phyloP scores from a whole-genome alignment of 805 yeast genomes.

The Wickerhamiella galacta region DNA sequence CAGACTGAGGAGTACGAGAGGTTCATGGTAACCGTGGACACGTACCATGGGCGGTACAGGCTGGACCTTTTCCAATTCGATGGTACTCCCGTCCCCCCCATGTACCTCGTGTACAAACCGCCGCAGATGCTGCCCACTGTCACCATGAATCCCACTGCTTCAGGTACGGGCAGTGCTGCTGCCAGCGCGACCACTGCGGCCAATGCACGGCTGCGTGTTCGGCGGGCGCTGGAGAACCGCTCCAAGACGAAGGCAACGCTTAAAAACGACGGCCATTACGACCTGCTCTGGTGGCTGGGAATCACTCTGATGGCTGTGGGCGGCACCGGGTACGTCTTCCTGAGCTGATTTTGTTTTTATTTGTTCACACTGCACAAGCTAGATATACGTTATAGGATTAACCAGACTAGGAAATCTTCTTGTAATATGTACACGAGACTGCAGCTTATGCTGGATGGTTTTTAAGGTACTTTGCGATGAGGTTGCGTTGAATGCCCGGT shows the following conservation, averaged over 20 bases:
- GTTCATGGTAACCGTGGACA: conserved; percentile 46
- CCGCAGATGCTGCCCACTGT: conserved; percentile 91
- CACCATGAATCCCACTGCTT: conserved; percentile 72
- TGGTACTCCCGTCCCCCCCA: conserved; percentile 69
- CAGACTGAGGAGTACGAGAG: conserved; percentile 45
- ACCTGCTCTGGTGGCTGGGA: conserved; percentile 26
- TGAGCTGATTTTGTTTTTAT: conserved; percentile 1
- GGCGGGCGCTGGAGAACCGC: conserved; percentile 65
- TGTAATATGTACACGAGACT: too few relatives aligned
- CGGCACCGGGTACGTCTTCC: conserved; percentile 21
- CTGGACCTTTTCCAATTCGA: conserved; percentile 53
- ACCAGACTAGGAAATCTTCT: too few relatives aligned
- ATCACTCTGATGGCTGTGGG: conserved; percentile 23
- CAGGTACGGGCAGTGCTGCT: conserved; percentile 6
- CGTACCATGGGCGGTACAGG: conserved; percentile 69
- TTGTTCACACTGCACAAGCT: too few relatives aligned
- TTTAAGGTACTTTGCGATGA: conserved; percentile 22
- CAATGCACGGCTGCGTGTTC: conserved; percentile 28
- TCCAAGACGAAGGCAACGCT: conserved; percentile 51
- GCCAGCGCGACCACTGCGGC: conserved; percentile 6
- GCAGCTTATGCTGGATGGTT: not conserved
- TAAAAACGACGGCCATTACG: conserved; percentile 10
- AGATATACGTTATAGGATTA: too few relatives aligned
- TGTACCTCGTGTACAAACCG: conserved; percentile 83
- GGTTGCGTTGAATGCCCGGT: conserved; percentile 47